Conservation (phyloP, 768 basidiomycete genomes). For the Hygrophoropsis aurantiaca region DNA sequence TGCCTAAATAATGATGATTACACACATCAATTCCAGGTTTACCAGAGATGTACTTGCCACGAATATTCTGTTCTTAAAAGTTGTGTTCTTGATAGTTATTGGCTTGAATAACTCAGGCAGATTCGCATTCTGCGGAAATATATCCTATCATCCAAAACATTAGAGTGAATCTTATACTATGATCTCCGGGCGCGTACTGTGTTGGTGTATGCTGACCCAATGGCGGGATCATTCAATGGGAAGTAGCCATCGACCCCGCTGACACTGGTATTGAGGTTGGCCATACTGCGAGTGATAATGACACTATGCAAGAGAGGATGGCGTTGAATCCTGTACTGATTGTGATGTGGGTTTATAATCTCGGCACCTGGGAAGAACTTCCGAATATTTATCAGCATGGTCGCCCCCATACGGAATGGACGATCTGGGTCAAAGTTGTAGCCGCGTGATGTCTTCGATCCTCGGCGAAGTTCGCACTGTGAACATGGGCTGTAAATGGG, state of each 20-base stretch:
- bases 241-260: constrained; percentile 54
- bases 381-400: not conserved
- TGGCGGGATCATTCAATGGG: constrained; percentile 57
- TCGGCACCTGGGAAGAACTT: not conserved
- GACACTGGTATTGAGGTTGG: constrained; percentile 46
- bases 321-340: not conserved
- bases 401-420: not conserved
- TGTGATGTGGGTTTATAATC: not conserved
- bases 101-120: constrained; percentile 66
- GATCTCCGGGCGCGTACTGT: constrained; percentile 13
- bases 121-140: constrained; percentile 47
- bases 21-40: not conserved
- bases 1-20: constrained; percentile 36
- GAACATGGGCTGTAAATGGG: too few relatives aligned
- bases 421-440: too few relatives aligned
- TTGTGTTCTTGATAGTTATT: constrained; percentile 55
- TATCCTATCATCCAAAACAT: constrained; percentile 17
- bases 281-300: constrained; percentile 10
- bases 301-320: constrained; percentile 17
- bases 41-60: constrained; percentile 42
- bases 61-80: constrained; percentile 76
- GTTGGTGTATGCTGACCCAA: constrained; percentile 43
- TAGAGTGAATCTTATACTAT: not conserved
- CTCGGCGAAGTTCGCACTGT: too few relatives aligned
- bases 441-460: too few relatives aligned